Evolutionary conservation across 495 filamentous ascomycete genomes (phyloP).

Genomic region (Penicillium arizonense): DNA sequence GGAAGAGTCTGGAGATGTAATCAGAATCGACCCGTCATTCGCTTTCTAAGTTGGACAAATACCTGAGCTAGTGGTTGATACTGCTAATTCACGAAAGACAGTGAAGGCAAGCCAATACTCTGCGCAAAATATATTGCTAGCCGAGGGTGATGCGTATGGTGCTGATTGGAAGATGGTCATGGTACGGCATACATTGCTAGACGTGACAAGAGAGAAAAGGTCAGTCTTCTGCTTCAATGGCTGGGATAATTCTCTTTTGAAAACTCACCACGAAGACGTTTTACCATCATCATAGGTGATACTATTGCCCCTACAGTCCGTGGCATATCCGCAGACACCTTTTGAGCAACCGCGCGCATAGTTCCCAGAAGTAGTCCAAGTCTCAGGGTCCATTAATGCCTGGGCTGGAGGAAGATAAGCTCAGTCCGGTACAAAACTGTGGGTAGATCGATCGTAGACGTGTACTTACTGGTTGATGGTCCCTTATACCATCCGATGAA

Average conservation of each 20-base stretch:
- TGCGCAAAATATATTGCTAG: conserved; percentile 9
- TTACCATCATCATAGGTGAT: conserved; percentile 5
- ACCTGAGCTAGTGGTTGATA: conserved; percentile 4
- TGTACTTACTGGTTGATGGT: conserved; percentile 3
- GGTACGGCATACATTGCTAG: conserved; percentile 1
- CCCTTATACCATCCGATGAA: conserved; percentile 12
- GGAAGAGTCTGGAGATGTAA: neutral
- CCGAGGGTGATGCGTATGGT: conserved; percentile 5
- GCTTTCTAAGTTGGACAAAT: neutral
- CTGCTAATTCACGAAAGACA: conserved; percentile 6
- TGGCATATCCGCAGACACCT: conserved; percentile 1
- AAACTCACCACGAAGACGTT: neutral
- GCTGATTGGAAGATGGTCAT: conserved; percentile 11
- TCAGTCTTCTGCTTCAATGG: neutral
- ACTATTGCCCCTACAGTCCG: neutral
- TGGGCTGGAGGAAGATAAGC: neutral
- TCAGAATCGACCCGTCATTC: neutral
- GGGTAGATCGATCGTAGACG: too few relatives aligned
- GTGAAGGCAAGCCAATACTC: conserved; percentile 4
- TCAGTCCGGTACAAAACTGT: too few relatives aligned
- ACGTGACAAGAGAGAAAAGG: neutral
- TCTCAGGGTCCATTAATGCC: conserved; percentile 4
- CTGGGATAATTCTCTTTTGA: neutral
- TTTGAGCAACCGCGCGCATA: conserved; percentile 8
- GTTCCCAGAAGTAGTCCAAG: conserved; percentile 4